Conservation (phyloP, 768 basidiomycete species). For the Lactarius sanguifluus region DNA sequence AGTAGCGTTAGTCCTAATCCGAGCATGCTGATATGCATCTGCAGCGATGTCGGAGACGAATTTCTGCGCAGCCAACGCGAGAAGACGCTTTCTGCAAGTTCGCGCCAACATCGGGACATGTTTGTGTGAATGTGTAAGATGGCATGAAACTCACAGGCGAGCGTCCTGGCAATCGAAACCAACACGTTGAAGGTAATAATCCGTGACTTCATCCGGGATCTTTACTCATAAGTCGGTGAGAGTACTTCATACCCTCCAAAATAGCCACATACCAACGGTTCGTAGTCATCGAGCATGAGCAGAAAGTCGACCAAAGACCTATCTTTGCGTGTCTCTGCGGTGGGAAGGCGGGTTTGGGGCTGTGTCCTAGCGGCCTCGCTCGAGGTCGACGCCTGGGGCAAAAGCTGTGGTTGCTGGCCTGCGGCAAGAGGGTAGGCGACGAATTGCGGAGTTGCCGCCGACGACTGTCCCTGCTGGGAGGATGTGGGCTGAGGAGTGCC, state of each 20-base stretch:
- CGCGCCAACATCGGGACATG: conserved; percentile 14
- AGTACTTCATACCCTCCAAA: background rate
- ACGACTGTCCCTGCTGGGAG: conserved; percentile 28
- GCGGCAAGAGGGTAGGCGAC: conserved; percentile 30
- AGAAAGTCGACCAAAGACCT: conserved; percentile 90
- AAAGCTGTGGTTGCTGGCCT: conserved; percentile 29
- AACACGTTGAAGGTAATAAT: conserved; percentile 93
- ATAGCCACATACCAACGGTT: conserved; percentile 72
- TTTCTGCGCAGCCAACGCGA: conserved; percentile 95
- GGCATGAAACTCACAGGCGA: conserved; percentile 61
- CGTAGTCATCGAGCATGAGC: conserved; percentile 95
- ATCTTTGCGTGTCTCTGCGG: conserved; percentile 85
- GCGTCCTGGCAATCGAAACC: conserved; percentile 96
- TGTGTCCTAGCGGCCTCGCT: conserved; percentile 29
- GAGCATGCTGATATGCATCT: conserved; percentile 97
- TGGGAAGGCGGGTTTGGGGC: conserved; percentile 61
- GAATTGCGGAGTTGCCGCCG: conserved; percentile 24
- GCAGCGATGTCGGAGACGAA: conserved; percentile 96
- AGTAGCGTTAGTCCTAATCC: conserved; percentile 86
- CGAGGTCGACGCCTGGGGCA: conserved; percentile 26
- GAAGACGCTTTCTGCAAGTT: conserved; percentile 75
- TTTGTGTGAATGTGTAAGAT: background rate
- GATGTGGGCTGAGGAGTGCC: conserved; percentile 22
- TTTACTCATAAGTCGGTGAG: conserved; percentile 35
- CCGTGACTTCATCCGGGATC: conserved; percentile 98